Evolutionary conservation across 208 protist species (phyloP).

Genomic region (Leishmania tarentolae): DNA sequence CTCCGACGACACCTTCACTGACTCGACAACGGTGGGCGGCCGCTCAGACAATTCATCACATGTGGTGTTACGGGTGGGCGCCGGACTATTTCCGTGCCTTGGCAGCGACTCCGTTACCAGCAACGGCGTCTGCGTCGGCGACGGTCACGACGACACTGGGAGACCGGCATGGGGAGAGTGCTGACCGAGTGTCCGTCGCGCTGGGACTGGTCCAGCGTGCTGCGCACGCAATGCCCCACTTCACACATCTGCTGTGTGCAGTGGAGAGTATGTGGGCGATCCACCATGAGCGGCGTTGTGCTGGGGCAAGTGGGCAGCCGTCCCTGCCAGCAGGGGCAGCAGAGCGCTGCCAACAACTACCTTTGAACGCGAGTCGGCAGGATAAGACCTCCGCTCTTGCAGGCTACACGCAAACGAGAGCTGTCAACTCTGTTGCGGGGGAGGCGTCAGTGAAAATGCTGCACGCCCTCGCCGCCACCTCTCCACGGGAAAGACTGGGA

Average conservation of each 20-base stretch:
- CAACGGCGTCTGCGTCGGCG: not conserved
- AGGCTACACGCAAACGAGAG: not conserved
- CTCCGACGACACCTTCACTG: not conserved
- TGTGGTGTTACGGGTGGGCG: constrained; percentile 14
- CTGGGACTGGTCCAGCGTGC: constrained; percentile 7
- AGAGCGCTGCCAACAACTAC: too few species aligned
- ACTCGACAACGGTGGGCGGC: constrained; percentile 9
- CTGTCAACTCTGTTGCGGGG: not conserved
- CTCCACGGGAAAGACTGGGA: not conserved
- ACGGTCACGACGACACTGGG: not conserved
- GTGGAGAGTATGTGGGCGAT: not conserved
- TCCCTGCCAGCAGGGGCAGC: too few species aligned
- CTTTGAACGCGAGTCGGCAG: too few species aligned
- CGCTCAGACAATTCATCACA: constrained; percentile 6
- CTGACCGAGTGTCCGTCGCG: not conserved
- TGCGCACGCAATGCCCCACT: not conserved
- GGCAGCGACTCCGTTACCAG: not conserved
- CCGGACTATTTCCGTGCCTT: constrained; percentile 17
- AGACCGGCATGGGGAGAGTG: not conserved
- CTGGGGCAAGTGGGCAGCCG: not conserved
- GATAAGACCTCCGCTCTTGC: not conserved
- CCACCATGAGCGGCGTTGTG: not conserved
- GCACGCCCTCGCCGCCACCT: constrained; percentile 1
- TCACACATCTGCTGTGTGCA: not conserved
- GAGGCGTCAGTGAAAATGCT: not conserved